Evolutionary conservation across 371 early-diverging fungal species (phyloP).

Genomic region (Massospora cicadina): DNA sequence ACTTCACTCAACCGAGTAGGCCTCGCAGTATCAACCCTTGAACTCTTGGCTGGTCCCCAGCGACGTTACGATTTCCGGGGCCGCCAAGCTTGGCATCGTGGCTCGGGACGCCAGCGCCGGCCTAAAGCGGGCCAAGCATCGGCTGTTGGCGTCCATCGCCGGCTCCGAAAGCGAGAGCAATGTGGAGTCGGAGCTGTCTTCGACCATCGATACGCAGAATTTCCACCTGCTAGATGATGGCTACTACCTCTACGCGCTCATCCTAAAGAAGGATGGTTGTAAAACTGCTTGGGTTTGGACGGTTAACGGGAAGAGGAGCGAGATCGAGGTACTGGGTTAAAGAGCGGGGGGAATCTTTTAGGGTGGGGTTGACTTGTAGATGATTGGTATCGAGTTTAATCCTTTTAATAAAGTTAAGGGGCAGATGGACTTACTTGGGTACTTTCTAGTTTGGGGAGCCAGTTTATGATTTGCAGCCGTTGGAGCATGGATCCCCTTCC

Average conservation of each 20-base stretch:
- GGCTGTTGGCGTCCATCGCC: not conserved
- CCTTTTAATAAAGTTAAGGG: no score
- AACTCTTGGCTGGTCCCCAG: constrained; percentile 7
- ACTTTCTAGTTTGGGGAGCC: not conserved
- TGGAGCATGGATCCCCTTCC: not conserved
- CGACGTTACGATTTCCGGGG: not conserved
- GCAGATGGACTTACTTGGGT: no score
- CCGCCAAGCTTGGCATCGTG: not conserved
- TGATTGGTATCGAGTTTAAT: no score
- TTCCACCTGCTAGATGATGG: constrained; percentile 9
- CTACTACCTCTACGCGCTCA: not conserved
- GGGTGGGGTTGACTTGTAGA: no score
- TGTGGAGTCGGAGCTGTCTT: constrained; percentile 5
- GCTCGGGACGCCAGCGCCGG: not conserved
- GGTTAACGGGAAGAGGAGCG: not conserved
- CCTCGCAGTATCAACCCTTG: constrained; percentile 2
- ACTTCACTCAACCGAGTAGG: not conserved
- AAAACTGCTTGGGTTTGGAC: not conserved
- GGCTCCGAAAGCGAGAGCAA: constrained; percentile 4
- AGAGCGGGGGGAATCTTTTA: no score
- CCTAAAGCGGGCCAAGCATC: not conserved
- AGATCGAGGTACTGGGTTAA: not conserved
- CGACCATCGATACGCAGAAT: constrained; percentile 2
- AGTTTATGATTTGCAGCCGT: not conserved
- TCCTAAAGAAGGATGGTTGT: not conserved